These are phyloP conservation scores for Diospyros lotus DNA, from an alignment of 148 eudicot species.

Conservation along the genomic window DNA sequence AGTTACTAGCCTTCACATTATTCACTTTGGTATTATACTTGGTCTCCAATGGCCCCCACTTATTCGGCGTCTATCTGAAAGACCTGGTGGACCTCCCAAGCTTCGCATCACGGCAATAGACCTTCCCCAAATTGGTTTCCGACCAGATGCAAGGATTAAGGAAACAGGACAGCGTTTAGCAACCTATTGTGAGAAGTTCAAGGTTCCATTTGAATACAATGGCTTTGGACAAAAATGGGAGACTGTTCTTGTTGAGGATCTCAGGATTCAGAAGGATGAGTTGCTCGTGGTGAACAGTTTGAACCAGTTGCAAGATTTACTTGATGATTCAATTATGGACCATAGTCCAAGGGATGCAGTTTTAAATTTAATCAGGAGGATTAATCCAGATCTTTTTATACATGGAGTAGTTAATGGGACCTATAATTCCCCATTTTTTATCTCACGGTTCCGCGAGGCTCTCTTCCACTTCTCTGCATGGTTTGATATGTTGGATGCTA, in stretches of 20 bases:
- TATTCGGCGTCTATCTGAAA: conserved; percentile 9
- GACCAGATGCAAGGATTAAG: too few relatives aligned
- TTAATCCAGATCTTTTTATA: conserved; percentile 48
- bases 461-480: conserved; percentile 39
- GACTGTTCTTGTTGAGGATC: too few relatives aligned
- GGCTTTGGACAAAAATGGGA: too few relatives aligned
- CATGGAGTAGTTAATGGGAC: conserved; percentile 50
- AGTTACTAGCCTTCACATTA: conserved; percentile 29
- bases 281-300: conserved; percentile 17
- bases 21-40: conserved; percentile 20
- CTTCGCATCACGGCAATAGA: conserved; percentile 40
- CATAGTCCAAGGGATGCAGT: conserved; percentile 49
- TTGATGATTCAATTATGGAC: conserved; percentile 44
- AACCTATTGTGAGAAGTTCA: too few relatives aligned
- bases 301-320: conserved; percentile 38
- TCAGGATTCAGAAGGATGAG: too few relatives aligned
- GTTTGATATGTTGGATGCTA: conserved; percentile 47
- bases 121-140: too few relatives aligned
- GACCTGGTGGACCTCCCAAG: conserved; percentile 30
- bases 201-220: too few relatives aligned
- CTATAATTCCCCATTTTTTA: conserved; percentile 53
- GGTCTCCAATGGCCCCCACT: conserved; percentile 29
- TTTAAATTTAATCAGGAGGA: conserved; percentile 30
- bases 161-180: too few relatives aligned
- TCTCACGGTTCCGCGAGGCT: conserved; percentile 54